Conservation (phyloP, 768 basidiomycete genomes). For the Psilocybe subaeruginosa region DNA sequence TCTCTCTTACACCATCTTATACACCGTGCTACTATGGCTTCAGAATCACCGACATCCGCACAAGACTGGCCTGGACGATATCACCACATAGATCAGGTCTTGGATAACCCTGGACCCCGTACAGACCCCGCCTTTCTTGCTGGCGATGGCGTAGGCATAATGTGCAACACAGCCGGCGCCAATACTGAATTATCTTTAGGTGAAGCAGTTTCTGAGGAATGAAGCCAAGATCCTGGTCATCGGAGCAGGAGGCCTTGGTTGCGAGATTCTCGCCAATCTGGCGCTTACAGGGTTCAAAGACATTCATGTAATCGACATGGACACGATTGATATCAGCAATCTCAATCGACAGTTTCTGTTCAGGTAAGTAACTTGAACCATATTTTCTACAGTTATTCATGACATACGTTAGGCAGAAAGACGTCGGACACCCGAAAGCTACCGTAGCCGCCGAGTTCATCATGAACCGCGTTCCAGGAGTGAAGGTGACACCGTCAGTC, state of each 20-base stretch:
- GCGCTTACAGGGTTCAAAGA: conserved; percentile 97
- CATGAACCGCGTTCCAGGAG: conserved; percentile 94
- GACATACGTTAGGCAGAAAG: conserved; percentile 61
- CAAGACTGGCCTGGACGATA: conserved; percentile 64
- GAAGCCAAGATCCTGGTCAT: conserved; percentile 95
- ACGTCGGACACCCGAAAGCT: conserved; percentile 95
- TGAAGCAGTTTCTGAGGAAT: conserved; percentile 83
- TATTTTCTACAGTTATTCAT: conserved; percentile 5
- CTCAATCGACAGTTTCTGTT: conserved; percentile 98
- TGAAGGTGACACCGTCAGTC: conserved; percentile 94
- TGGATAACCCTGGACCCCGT: conserved; percentile 86
- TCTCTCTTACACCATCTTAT: background rate
- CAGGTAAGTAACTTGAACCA: conserved; percentile 52
- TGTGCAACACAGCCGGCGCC: background rate
- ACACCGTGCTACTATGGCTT: conserved; percentile 19
- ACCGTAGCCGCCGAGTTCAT: conserved; percentile 94
- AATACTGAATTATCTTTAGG: conserved; percentile 46
- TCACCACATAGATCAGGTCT: conserved; percentile 82
- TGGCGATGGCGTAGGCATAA: conserved; percentile 68
- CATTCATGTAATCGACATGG: conserved; percentile 99
- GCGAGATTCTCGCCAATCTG: conserved; percentile 96
- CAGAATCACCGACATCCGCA: conserved; percentile 19
- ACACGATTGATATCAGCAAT: conserved; percentile 99
- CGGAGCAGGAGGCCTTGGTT: conserved; percentile 96
- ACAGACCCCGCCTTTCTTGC: conserved; percentile 84